Conservation (phyloP, 495 filamentous ascomycete species). For the Oidiodendron maius region DNA sequence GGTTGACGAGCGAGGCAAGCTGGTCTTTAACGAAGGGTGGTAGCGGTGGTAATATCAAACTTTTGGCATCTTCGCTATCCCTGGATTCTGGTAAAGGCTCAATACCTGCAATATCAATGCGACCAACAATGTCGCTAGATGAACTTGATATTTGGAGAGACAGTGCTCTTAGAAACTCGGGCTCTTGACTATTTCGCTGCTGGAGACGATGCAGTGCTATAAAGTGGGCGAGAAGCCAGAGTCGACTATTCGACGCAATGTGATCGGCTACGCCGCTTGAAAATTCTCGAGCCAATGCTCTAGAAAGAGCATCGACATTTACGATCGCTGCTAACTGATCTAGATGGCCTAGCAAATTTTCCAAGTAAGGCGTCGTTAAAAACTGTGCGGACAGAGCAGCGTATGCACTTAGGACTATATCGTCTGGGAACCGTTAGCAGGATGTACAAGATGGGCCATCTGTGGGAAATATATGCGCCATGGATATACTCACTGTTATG, state of each 20-base stretch:
- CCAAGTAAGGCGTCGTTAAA: constrained; percentile 20
- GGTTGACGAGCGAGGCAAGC: constrained; percentile 57
- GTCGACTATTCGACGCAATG: constrained; percentile 28
- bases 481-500: not conserved
- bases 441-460: constrained; percentile 3
- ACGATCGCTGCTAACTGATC: constrained; percentile 13
- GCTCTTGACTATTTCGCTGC: constrained; percentile 37
- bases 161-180: constrained; percentile 59
- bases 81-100: constrained; percentile 16
- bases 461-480: constrained; percentile 4
- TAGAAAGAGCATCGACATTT: constrained; percentile 16
- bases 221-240: constrained; percentile 79
- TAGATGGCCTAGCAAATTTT: constrained; percentile 6
- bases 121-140: constrained; percentile 48
- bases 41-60: constrained; percentile 27
- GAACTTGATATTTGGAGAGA: constrained; percentile 58
- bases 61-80: constrained; percentile 11
- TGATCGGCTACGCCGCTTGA: constrained; percentile 7
- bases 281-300: constrained; percentile 14
- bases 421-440: constrained; percentile 1
- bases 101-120: constrained; percentile 39
- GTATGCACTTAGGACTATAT: constrained; percentile 7
- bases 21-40: constrained; percentile 54
- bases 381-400: constrained; percentile 20
- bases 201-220: constrained; percentile 62